Evolutionary conservation across 202 grass and related monocot species (phyloP).

Genomic region (Panicum hallii): DNA sequence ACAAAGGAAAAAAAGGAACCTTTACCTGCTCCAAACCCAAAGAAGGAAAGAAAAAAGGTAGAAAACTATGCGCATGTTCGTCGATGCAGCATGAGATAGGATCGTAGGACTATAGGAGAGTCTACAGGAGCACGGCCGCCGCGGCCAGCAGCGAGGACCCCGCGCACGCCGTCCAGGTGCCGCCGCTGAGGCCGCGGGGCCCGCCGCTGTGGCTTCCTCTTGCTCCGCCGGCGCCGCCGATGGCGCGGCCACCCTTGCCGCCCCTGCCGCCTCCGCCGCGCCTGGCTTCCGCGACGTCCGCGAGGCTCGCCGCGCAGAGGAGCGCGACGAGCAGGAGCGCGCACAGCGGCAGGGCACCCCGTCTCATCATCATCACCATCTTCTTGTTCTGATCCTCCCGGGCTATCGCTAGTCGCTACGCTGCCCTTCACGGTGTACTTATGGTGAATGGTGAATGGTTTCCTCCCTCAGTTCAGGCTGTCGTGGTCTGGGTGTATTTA

Average conservation of each 20-base stretch:
- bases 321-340: conserved; percentile 32
- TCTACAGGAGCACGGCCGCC: conserved; percentile 37
- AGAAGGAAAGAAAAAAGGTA: too few relatives aligned
- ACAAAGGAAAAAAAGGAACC: not conserved
- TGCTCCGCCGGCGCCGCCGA: conserved; percentile 1
- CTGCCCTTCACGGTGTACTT: too few relatives aligned
- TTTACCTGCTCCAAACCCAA: not conserved
- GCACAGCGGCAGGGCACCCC: conserved; percentile 11
- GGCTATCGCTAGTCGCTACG: not conserved
- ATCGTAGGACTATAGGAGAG: not conserved
- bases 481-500: conserved; percentile 22
- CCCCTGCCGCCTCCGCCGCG: conserved; percentile 31
- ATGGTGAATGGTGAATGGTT: not conserved
- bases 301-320: conserved; percentile 37
- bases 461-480: not conserved
- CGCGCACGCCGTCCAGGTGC: conserved; percentile 49
- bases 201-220: conserved; percentile 4
- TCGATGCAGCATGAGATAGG: too few relatives aligned
- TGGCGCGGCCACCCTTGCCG: not conserved
- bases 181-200: conserved; percentile 34
- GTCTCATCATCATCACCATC: not conserved
- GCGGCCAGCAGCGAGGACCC: conserved; percentile 33
- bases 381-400: not conserved
- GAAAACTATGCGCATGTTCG: too few relatives aligned
- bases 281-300: conserved; percentile 18